phyloP scores from a whole-genome alignment of 2,329 filamentous ascomycete species.

The Xylaria sp. region DNA sequence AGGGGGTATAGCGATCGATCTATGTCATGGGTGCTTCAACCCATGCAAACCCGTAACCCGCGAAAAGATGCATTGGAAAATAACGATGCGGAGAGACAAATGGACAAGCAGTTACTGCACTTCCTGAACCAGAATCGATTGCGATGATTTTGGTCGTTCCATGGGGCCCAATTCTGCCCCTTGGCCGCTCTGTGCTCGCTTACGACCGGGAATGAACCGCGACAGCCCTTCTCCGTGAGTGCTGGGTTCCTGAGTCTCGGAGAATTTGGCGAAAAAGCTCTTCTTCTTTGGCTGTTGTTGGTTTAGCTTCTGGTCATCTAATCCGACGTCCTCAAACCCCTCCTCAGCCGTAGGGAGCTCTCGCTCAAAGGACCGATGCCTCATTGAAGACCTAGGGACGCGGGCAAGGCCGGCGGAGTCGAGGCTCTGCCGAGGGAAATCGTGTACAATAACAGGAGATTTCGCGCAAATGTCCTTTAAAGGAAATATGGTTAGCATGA shows the following conservation, averaged over 20 bases:
- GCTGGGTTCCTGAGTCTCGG: constrained; percentile 60
- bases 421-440: constrained; percentile 78
- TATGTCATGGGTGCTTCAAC: constrained; percentile 41
- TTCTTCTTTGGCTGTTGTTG: constrained; percentile 72
- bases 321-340: constrained; percentile 87
- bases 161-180: constrained; percentile 49
- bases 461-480: constrained; percentile 83
- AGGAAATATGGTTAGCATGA: constrained; percentile 22
- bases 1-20: constrained; percentile 44
- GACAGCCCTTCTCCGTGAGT: constrained; percentile 47
- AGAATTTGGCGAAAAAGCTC: constrained; percentile 84
- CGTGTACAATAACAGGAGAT: constrained; percentile 75
- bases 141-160: constrained; percentile 48
- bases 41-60: constrained; percentile 41
- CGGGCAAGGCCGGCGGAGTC: constrained; percentile 77
- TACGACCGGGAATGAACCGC: constrained; percentile 51
- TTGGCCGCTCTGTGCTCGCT: constrained; percentile 51
- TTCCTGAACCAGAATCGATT: constrained; percentile 45
- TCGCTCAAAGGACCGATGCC: constrained; percentile 66
- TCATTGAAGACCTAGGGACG: constrained; percentile 69
- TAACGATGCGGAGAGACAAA: constrained; percentile 9
- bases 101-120: constrained; percentile 40
- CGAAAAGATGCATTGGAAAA: constrained; percentile 41
- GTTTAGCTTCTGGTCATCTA: constrained; percentile 77
- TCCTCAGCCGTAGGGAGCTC: constrained; percentile 78